Evolutionary conservation across 352 stramenopile species (phyloP).

Genomic region (Phytophthora macrochlamydospora): DNA sequence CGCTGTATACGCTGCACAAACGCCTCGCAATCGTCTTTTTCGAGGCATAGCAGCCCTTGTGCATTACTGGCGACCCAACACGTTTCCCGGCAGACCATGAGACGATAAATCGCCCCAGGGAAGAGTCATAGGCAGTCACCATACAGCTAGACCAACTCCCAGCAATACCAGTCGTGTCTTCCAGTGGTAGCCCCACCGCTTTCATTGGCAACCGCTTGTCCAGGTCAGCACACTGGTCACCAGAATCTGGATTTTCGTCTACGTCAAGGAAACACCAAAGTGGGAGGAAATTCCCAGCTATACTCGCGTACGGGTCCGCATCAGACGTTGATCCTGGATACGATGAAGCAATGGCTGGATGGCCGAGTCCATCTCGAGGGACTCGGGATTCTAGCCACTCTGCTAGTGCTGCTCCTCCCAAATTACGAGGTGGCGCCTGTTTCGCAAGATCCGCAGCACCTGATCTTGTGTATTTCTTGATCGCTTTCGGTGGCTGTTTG

Average conservation of each 20-base stretch:
- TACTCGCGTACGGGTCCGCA: constrained; percentile 27
- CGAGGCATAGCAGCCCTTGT: constrained; percentile 67
- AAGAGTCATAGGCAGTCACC: constrained; percentile 67
- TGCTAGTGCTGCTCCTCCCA: constrained; percentile 34
- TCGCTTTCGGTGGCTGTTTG: constrained; percentile 11
- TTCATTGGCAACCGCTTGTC: constrained; percentile 50
- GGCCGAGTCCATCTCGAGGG: constrained; percentile 51
- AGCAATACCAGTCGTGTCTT: constrained; percentile 52
- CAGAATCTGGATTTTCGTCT: constrained; percentile 24
- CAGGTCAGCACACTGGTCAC: constrained; percentile 21
- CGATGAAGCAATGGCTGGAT: constrained; percentile 39
- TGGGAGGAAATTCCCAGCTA: constrained; percentile 60
- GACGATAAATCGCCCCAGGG: constrained; percentile 59
- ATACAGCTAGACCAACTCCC: constrained; percentile 82
- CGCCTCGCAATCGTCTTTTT: constrained; percentile 48
- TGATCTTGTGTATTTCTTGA: constrained; percentile 11
- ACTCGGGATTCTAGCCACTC: constrained; percentile 56
- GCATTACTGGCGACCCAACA: constrained; percentile 68
- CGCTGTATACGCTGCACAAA: constrained; percentile 54
- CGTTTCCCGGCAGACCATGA: constrained; percentile 80
- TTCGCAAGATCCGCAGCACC: constrained; percentile 10
- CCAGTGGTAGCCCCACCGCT: constrained; percentile 65
- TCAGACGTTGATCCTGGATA: constrained; percentile 8
- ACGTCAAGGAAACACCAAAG: constrained; percentile 80
- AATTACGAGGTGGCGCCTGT: constrained; percentile 16